Evolutionary conservation across 768 basidiomycete species (phyloP).

Genomic region (Leccinum boreale): DNA sequence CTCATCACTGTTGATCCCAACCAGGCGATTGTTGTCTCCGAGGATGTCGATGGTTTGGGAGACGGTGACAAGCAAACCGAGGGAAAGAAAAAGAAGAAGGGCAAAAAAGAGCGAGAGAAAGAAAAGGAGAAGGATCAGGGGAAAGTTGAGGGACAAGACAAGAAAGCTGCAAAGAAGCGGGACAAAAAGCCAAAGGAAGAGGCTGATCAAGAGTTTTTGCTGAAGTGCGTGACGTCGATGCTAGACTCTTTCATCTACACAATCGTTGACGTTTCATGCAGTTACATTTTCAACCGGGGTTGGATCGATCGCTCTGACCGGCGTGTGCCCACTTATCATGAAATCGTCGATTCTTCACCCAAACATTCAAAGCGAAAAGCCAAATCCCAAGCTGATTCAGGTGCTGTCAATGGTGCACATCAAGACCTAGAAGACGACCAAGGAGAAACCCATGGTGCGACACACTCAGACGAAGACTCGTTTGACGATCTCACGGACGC

Average conservation of each 20-base stretch:
- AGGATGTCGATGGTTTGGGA: slow-evolving; percentile 27
- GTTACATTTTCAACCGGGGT: slow-evolving; percentile 95
- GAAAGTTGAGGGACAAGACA: slow-evolving; percentile 17
- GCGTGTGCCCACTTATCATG: slow-evolving; percentile 81
- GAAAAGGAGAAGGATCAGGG: slow-evolving; percentile 28
- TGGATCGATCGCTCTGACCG: slow-evolving; percentile 84
- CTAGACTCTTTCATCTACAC: background rate
- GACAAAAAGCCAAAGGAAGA: slow-evolving; percentile 48
- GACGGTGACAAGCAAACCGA: slow-evolving; percentile 26
- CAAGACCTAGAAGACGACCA: slow-evolving; percentile 17
- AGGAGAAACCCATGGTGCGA: slow-evolving; percentile 28
- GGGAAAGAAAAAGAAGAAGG: slow-evolving; percentile 35
- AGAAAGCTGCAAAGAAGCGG: slow-evolving; percentile 18
- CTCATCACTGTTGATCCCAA: slow-evolving; percentile 55
- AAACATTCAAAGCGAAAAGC: slow-evolving; percentile 24
- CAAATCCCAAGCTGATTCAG: slow-evolving; percentile 13
- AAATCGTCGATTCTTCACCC: slow-evolving; percentile 53
- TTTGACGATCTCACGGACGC: slow-evolving; percentile 90
- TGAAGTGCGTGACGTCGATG: slow-evolving; percentile 60
- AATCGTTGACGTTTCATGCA: slow-evolving; percentile 29
- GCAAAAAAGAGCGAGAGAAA: slow-evolving; percentile 31
- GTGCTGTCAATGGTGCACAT: slow-evolving; percentile 13
- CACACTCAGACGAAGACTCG: slow-evolving; percentile 57
- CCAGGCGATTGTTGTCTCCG: slow-evolving; percentile 12
- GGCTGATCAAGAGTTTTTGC: slow-evolving; percentile 81